phyloP scores from a whole-genome alignment of 2,329 filamentous ascomycete genomes.

The Verticillium zaregamsianum region DNA sequence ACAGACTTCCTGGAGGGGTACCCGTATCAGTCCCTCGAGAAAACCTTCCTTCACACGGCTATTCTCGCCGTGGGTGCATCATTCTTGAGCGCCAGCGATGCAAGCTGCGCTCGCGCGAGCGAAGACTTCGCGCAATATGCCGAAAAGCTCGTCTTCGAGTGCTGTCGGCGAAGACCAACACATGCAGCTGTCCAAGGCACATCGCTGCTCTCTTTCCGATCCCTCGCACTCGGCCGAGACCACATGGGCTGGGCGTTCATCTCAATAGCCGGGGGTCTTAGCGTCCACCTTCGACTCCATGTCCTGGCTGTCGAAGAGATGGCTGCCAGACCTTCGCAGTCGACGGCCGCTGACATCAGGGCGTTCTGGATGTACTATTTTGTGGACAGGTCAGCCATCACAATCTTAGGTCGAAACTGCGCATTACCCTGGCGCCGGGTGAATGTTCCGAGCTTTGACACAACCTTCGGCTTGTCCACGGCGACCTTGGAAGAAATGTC shows the following conservation, averaged over 20 bases:
- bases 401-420: conserved; percentile 11
- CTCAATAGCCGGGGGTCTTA: not conserved
- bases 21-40: conserved; percentile 7
- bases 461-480: conserved; percentile 5
- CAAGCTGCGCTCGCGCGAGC: not conserved
- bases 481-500: conserved; percentile 9
- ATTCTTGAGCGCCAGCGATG: conserved; percentile 6
- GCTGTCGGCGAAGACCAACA: too few species aligned
- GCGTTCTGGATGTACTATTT: conserved; percentile 1
- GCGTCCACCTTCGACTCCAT: not conserved
- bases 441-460: conserved; percentile 12
- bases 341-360: not conserved
- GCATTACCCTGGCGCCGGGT: conserved; percentile 12
- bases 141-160: too few species aligned
- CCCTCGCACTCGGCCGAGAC: conserved; percentile 12
- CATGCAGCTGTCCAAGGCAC: conserved; percentile 2
- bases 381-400: not conserved
- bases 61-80: conserved; percentile 8
- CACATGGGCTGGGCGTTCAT: not conserved
- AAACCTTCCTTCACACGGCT: conserved; percentile 10
- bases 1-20: conserved; percentile 8
- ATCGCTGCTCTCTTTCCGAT: conserved; percentile 13
- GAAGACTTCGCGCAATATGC: too few species aligned
- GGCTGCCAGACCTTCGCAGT: not conserved
- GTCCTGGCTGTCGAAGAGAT: not conserved